A percentile compares a stretch with the other conserved stretches of the same genome.
Evolutionary conservation across 208 protist genomes (phyloP).

Genomic region (Trypanosoma melophagium): DNA sequence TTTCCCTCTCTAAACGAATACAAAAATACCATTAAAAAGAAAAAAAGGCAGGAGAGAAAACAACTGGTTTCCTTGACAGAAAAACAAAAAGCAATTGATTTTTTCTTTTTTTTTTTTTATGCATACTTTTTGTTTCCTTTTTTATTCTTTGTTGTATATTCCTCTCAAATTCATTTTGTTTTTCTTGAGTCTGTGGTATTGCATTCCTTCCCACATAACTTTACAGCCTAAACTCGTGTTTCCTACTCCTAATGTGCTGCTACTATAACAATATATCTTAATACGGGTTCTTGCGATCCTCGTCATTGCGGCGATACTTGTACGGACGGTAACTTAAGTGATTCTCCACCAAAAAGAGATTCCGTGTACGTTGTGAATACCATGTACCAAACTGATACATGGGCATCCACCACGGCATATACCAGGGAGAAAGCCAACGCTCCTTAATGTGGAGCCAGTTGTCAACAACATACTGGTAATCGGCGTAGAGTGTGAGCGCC

Average conservation of each 20-base stretch:
- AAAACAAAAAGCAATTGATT: conserved; percentile 3
- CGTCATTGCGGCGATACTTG: conserved; percentile 87
- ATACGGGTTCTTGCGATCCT: conserved; percentile 90
- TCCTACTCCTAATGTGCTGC: not conserved
- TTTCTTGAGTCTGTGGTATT: too few species aligned
- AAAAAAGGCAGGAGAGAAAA: not conserved
- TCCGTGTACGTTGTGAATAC: conserved; percentile 87
- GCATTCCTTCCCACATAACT: not conserved
- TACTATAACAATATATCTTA: conserved; percentile 24
- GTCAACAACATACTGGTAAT: conserved; percentile 81
- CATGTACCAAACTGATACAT: conserved; percentile 81
- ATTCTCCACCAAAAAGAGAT: conserved; percentile 90
- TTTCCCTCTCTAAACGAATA: not conserved
- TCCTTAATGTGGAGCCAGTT: conserved; percentile 79
- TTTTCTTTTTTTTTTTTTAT: conserved; percentile 7
- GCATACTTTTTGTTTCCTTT: not conserved
- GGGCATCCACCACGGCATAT: conserved; percentile 87
- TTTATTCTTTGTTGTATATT: not conserved
- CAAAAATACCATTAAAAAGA: not conserved
- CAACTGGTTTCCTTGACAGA: not conserved
- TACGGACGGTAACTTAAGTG: conserved; percentile 91
- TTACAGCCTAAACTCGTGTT: not conserved
- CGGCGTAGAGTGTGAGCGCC: conserved; percentile 84
- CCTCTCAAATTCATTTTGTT: too few species aligned
- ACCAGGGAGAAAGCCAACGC: conserved; percentile 77